phyloP scores from a whole-genome alignment of 148 eudicot genomes.

The Agrostemma githago region DNA sequence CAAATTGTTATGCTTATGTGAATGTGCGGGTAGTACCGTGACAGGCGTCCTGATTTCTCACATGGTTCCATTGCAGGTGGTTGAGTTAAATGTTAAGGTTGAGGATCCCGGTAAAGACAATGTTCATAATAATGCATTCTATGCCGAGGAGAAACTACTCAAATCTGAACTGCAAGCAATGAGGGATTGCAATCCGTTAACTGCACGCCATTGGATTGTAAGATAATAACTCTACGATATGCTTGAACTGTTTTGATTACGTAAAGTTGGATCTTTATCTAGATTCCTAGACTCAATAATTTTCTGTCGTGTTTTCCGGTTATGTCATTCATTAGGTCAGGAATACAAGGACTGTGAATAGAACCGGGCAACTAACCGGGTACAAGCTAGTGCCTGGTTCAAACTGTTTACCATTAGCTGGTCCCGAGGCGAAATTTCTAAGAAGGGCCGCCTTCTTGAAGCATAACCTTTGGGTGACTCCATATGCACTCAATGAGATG shows the following conservation, averaged over 20 bases:
- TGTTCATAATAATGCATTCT: slow-evolving; percentile 91
- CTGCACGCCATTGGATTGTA: slow-evolving; percentile 99
- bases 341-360: slow-evolving; percentile 88
- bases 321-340: slow-evolving; percentile 46
- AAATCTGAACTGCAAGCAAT: slow-evolving; percentile 77
- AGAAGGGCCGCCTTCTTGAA: slow-evolving; percentile 95
- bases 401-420: slow-evolving; percentile 86
- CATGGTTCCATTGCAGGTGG: slow-evolving; percentile 47
- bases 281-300: background rate
- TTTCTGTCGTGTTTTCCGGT: too few relatives aligned
- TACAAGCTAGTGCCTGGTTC: slow-evolving; percentile 89
- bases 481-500: slow-evolving; percentile 64
- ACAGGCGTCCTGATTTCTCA: background rate
- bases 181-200: slow-evolving; percentile 85
- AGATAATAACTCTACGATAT: slow-evolving; percentile 22
- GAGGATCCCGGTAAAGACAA: slow-evolving; percentile 89
- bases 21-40: too few relatives aligned
- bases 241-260: background rate
- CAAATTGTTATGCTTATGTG: background rate
- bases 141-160: slow-evolving; percentile 83
- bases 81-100: slow-evolving; percentile 87
- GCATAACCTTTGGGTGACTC: slow-evolving; percentile 95
- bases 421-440: slow-evolving; percentile 86
- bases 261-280: background rate
- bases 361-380: slow-evolving; percentile 93